Evolutionary conservation across 2,329 filamentous ascomycete species (phyloP), one percentile per base, ranked within the genome.

Genomic region (Trichoderma citrinoviride): DNA sequence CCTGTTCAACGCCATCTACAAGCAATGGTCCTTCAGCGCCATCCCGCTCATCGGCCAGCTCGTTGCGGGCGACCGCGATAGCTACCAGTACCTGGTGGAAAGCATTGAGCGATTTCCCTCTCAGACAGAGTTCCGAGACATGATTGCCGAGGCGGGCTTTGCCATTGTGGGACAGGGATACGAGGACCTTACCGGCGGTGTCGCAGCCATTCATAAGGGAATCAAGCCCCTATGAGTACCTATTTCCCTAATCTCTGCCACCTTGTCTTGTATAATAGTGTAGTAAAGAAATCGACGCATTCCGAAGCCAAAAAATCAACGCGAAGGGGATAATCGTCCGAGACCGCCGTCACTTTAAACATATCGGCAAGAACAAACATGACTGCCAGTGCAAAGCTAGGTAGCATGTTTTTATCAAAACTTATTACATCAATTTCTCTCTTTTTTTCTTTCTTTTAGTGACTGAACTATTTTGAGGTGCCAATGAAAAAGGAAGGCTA

Each of bases 11-110:
- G 87, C 88, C 19, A 77, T 94, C 1, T 99, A 99, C 79, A 96
- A 97, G 83, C 85, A 90, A 66, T 99, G 96, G 93, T 97, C 92
- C 67, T 99, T 99, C 77, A 85, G 88, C 66, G 93, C 92, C 14
- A 99, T 99, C 69, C 95, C 95, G 0, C 77, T 99, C 70, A 97
- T 99, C 73, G 96, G 95, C 3, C 94, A 99, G 79, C 75, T 99
- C 67, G 93, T 99, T 17, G 94, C 95, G 1, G 92, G 92, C 7
- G 96, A 99, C 76, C 84, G 94, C 64, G 94, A 96, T 73, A 97
- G 92, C 76, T 99, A 99, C 78, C 95, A 99, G 82, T 99, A 99
- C 78, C 83, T 99, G 10, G 95, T 99, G 10, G 95, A 99, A 83
- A 97, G 93, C 77, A 99, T 99, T 77, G 93, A 97, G 79, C 83